These are phyloP conservation scores for Termitomyces sp. DNA, from an alignment of 768 basidiomycete genomes.

Conservation along the genomic window DNA sequence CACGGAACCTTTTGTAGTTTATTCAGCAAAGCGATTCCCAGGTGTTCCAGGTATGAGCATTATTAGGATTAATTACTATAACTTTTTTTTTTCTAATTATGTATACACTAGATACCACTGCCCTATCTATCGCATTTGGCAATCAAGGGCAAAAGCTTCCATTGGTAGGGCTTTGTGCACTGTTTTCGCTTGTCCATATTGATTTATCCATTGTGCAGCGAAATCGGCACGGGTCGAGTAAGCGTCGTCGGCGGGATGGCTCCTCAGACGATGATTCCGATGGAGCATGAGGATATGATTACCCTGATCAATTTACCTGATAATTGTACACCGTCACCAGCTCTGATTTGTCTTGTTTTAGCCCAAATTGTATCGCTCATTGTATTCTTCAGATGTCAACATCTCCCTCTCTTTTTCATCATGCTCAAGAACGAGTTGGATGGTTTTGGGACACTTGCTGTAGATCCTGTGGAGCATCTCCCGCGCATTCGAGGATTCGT, in stretches of 20 bases:
- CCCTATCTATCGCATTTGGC: constrained; percentile 83
- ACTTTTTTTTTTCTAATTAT: constrained; percentile 1
- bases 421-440: constrained; percentile 28
- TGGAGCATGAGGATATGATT: constrained; percentile 23
- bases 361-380: constrained; percentile 25
- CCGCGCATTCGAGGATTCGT: constrained; percentile 28
- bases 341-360: constrained; percentile 1
- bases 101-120: constrained; percentile 67
- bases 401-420: constrained; percentile 25
- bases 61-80: constrained; percentile 18
- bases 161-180: constrained; percentile 46
- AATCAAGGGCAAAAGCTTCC: constrained; percentile 90
- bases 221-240: constrained; percentile 75
- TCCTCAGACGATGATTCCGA: constrained; percentile 73
- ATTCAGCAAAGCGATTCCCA: constrained; percentile 91
- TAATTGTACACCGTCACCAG: neutral
- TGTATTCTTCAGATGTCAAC: constrained; percentile 23
- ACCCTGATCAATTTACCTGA: constrained; percentile 4
- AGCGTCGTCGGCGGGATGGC: constrained; percentile 57
- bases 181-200: constrained; percentile 16
- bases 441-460: constrained; percentile 46
- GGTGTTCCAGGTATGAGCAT: constrained; percentile 83
- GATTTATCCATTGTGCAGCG: constrained; percentile 42
- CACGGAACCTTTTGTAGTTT: constrained; percentile 82
- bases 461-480: constrained; percentile 43